These are phyloP conservation scores for Dioscorea dumetorum DNA, from an alignment of 106 monocot species.

Conservation along the genomic window DNA sequence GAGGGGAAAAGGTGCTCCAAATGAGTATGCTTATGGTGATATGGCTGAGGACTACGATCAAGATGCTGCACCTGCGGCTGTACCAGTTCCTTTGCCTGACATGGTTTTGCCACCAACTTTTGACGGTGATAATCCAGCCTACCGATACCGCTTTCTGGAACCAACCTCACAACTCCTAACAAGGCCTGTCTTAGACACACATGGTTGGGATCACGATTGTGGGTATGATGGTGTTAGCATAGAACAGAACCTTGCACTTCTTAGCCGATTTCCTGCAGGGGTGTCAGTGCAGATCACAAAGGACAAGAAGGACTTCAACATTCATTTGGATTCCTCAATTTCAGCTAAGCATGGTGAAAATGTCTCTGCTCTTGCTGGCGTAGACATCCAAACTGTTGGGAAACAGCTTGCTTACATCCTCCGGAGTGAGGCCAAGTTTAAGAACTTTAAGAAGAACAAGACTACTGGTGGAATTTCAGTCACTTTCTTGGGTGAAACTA, in stretches of 20 bases:
- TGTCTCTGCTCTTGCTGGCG: slow-evolving; percentile 74
- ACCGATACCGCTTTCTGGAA: slow-evolving; percentile 87
- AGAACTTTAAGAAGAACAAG: slow-evolving; percentile 79
- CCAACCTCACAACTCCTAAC: slow-evolving; percentile 70
- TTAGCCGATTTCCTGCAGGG: slow-evolving; percentile 44
- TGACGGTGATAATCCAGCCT: slow-evolving; percentile 66
- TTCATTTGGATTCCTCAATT: slow-evolving; percentile 78
- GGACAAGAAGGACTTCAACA: slow-evolving; percentile 90
- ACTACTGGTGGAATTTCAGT: slow-evolving; percentile 72
- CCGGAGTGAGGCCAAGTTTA: slow-evolving; percentile 78
- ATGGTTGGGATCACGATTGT: slow-evolving; percentile 98
- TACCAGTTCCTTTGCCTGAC: slow-evolving; percentile 77
- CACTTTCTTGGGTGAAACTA: slow-evolving; percentile 81
- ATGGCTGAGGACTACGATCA: slow-evolving; percentile 67
- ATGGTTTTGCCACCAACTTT: slow-evolving; percentile 92
- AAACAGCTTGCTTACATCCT: slow-evolving; percentile 77
- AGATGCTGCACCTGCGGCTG: slow-evolving; percentile 67
- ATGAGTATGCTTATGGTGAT: slow-evolving; percentile 32
- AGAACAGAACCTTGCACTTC: slow-evolving; percentile 71
- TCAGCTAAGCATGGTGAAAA: slow-evolving; percentile 78
- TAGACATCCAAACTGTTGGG: slow-evolving; percentile 81
- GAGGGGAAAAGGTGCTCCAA: slow-evolving; percentile 28
- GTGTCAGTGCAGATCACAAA: slow-evolving; percentile 81
- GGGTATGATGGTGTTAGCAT: slow-evolving; percentile 91
- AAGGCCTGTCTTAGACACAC: slow-evolving; percentile 71